A percentile compares a stretch with the other conserved stretches of the same genome.
phyloP scores from a whole-genome alignment of 768 basidiomycete species.

The Rhodotorula kratochvilovae region DNA sequence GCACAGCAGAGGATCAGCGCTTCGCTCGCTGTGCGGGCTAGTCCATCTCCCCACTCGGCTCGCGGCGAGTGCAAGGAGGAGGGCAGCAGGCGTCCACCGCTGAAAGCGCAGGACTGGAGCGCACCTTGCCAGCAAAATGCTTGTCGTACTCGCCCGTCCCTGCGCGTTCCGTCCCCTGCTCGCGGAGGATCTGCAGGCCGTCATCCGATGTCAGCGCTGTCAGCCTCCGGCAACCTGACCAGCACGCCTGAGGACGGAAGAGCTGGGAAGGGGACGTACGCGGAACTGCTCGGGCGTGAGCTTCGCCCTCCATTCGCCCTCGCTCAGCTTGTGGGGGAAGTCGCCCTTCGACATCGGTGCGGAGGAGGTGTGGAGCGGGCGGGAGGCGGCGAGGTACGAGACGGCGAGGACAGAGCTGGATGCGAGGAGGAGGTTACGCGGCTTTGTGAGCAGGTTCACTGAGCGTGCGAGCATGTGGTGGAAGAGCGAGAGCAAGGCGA shows the following conservation, averaged over 20 bases:
- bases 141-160: slow-evolving; percentile 41
- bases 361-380: neutral
- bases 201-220: neutral
- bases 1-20: neutral
- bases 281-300: slow-evolving; percentile 39
- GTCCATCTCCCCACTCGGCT: neutral
- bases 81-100: too few species aligned
- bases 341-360: neutral
- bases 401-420: slow-evolving; percentile 9
- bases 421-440: slow-evolving; percentile 8
- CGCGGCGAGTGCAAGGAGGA: too few species aligned
- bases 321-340: slow-evolving; percentile 12
- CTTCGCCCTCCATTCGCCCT: slow-evolving; percentile 37
- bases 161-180: slow-evolving; percentile 41
- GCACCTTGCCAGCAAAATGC: slow-evolving; percentile 37
- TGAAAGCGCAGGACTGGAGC: neutral
- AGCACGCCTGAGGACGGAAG: neutral
- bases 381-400: neutral
- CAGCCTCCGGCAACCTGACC: neutral
- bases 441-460: neutral
- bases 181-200: slow-evolving; percentile 33
- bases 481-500: neutral
- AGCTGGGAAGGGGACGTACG: slow-evolving; percentile 10
- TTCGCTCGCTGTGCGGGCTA: too few species aligned
- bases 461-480: slow-evolving; percentile 17